These are phyloP conservation scores for Globisporangium mamillatum DNA, from an alignment of 352 stramenopile species.

Conservation along the genomic window DNA sequence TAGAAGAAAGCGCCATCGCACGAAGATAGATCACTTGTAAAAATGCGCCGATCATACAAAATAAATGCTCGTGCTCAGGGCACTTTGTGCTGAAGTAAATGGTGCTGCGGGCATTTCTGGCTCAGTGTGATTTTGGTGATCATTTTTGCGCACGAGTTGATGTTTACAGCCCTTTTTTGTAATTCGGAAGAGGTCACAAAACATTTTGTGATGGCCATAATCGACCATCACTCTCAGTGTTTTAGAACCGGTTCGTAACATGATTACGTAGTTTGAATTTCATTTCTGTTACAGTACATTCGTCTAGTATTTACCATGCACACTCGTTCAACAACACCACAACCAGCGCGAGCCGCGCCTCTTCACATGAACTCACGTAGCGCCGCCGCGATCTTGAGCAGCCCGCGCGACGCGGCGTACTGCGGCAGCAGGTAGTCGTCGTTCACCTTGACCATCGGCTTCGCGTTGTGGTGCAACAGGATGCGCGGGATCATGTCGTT, in stretches of 20 bases:
- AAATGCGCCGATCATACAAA: too few species aligned
- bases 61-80: too few species aligned
- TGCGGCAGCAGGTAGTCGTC: slow-evolving; percentile 44
- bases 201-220: neutral
- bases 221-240: neutral
- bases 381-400: slow-evolving; percentile 43
- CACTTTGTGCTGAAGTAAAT: neutral
- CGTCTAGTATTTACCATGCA: slow-evolving; percentile 6
- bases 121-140: too few species aligned
- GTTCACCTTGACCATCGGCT: slow-evolving; percentile 43
- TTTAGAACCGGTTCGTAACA: neutral
- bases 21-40: too few species aligned
- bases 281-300: slow-evolving; percentile 6
- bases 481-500: slow-evolving; percentile 44
- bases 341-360: neutral
- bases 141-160: too few species aligned
- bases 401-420: slow-evolving; percentile 34
- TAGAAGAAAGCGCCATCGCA: neutral
- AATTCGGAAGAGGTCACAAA: neutral
- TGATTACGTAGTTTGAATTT: neutral
- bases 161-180: neutral
- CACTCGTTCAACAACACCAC: neutral
- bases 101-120: too few species aligned
- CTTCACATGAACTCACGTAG: slow-evolving; percentile 52
- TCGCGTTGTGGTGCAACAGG: slow-evolving; percentile 50